Evolutionary conservation across 2,329 filamentous ascomycete species (phyloP), one percentile per base, ranked within the genome.

Genomic region (Fusarium hostae): DNA sequence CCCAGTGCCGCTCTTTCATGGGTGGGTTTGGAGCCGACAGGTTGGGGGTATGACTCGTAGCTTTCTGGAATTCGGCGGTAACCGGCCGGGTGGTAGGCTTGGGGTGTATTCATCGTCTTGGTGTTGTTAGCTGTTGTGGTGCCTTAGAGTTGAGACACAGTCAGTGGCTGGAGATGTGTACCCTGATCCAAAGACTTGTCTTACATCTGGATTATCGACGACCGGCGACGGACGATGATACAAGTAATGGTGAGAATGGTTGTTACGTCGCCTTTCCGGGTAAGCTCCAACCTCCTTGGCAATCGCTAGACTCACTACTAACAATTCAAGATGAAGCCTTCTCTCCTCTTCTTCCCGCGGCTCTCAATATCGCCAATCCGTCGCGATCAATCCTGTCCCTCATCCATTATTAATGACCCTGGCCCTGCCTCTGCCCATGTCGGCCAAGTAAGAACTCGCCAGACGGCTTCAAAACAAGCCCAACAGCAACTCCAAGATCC

Each of bases 1-100:
- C 16, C 10, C 22, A 3, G 3, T 26, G 16, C 6, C 41, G 16
- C 41, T 13, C 11, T 44, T 1, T 20, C 5, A 7, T 44, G 24
- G 24, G 1, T 2, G 8, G 0, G n/a, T n/a, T n/a, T n/a, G 7
- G 10, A 9, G 22, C 16, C 7, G 41, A 24, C 10, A 20, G 4
- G 7, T 18, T 18, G n/a, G 20, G 0, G 39, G n/a, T 16, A 22
- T 3, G 41, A 43, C 22, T 5, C 6, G 22, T 11, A 43, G 41
- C 22, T 43, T 24, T 5, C 11, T 26, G 16, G 7, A 4, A 26
- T 44, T 4, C 18, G 1, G 24, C 4, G 16, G 5, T 44, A 3
- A 18, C 11, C 16, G 41, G 6, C 0, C 22, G 16, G 7, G 16
- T 26, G 16, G 22, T 20, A 44, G 16, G 24, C 24, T 44, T 20